Evolutionary conservation across 805 yeast species (phyloP), one percentile per base, ranked within the genome.

Genomic region (Priceomyces carsonii): DNA sequence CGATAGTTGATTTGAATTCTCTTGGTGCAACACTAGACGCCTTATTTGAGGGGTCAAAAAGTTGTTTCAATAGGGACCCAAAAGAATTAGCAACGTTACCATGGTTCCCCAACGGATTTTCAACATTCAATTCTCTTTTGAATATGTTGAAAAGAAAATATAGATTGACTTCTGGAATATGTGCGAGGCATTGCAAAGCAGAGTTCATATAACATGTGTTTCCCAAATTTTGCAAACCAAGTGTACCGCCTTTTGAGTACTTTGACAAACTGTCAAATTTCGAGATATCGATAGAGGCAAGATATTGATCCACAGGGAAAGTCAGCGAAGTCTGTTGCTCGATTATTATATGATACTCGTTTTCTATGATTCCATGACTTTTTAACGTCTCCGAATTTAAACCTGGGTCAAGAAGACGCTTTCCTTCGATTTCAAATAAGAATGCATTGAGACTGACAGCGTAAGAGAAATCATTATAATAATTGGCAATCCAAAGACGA

Each of bases 121-220:
- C 66, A 3, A 60, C 46, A 53, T 93, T 93, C 32, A 91, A 61
- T 49, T 91, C 98, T 3, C 58, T 56, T 44, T 73, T 68, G 53
- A 67, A 85, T 10, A 75, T 65, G 36, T 77, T 75, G 50, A 73
- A 76, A 23, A 82, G 61, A 50, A 91, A 93, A 54, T 88, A 91
- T 26, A 79, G 71, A 7, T 82, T 76, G 17, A 93, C 59, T 56
- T 88, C 96, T 1, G 95, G 95, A 8, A 90, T 73, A 53, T 91
- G 98, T 0, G 79, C 74, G 26, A 91, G 63, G 51, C 97, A 91
- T 53, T 93, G 98, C 29, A 91, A 62, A 0, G 96, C 96, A 7
- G 95, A 85, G 57, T 88, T 89, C 97, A 90, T 89, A 57, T 88
- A 90, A 58, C 97, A 90, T 0, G 95, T 82, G 55, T 90, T 90